Percentiles rank a stretch among this genome's conserved stretches.
phyloP scores from a whole-genome alignment of 1,284 basidiomycete species.

The Boletus albobrunnescens region DNA sequence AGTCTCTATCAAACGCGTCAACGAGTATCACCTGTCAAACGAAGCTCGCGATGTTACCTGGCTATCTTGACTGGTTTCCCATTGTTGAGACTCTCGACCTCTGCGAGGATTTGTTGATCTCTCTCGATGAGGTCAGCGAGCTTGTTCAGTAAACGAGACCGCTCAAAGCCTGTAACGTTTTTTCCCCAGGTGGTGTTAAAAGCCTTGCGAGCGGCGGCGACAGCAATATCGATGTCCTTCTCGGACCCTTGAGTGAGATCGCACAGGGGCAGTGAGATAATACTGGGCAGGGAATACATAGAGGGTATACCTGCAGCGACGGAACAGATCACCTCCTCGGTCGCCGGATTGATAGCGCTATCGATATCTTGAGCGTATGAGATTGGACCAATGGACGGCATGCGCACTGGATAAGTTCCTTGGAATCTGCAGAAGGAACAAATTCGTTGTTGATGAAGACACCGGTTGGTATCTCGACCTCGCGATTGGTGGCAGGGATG shows the following conservation, averaged over 20 bases:
- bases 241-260: conserved; percentile 48
- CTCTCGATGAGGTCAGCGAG: conserved; percentile 92
- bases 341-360: conserved; percentile 70
- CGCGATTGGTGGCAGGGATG: conserved; percentile 43
- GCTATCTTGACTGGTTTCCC: conserved; percentile 83
- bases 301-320: conserved; percentile 57
- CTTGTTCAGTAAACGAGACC: conserved; percentile 76
- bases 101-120: conserved; percentile 71
- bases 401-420: conserved; percentile 54
- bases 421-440: conserved; percentile 61
- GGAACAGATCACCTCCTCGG: conserved; percentile 65
- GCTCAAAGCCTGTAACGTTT: conserved; percentile 78
- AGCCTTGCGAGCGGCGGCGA: conserved; percentile 78
- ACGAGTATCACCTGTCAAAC: not conserved
- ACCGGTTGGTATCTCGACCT: conserved; percentile 69
- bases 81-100: conserved; percentile 79
- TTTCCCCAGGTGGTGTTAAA: conserved; percentile 89
- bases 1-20: conserved; percentile 51
- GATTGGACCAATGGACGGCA: conserved; percentile 5
- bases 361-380: conserved; percentile 10
- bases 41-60: conserved; percentile 36
- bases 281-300: not conserved
- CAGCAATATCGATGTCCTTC: conserved; percentile 81
- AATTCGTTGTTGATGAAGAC: conserved; percentile 92
- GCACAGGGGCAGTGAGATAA: conserved; percentile 22